These are phyloP conservation scores for Alternaria triticimaculans DNA, from an alignment of 2,329 filamentous ascomycete genomes.

Conservation along the genomic window DNA sequence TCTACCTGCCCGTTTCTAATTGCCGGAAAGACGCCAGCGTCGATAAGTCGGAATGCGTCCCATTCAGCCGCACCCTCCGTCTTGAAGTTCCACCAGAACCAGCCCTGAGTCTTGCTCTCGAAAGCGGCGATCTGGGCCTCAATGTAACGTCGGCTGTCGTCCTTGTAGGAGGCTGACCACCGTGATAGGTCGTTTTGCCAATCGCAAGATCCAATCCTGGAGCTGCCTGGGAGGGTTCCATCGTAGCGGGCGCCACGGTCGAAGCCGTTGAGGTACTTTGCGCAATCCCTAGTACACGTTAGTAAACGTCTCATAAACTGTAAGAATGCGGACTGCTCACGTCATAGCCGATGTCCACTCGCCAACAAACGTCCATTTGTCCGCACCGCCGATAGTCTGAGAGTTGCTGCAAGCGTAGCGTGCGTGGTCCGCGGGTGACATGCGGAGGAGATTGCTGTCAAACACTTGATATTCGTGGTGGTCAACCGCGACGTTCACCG, in stretches of 20 bases:
- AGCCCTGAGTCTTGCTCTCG: slow-evolving; percentile 59
- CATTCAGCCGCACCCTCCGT: slow-evolving; percentile 61
- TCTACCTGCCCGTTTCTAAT: slow-evolving; percentile 27
- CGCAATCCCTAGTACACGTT: slow-evolving; percentile 53
- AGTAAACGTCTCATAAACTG: neutral
- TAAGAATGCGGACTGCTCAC: neutral
- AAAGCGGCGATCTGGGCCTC: slow-evolving; percentile 62
- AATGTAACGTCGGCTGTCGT: slow-evolving; percentile 59
- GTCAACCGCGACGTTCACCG: slow-evolving; percentile 66
- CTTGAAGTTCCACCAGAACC: slow-evolving; percentile 68
- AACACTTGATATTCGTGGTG: slow-evolving; percentile 75
- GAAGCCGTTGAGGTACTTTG: slow-evolving; percentile 60
- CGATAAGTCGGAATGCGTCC: slow-evolving; percentile 59
- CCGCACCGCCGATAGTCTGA: slow-evolving; percentile 56
- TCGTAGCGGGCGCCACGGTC: slow-evolving; percentile 67
- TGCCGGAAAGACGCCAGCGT: slow-evolving; percentile 59
- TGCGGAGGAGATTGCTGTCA: slow-evolving; percentile 57
- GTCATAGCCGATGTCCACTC: slow-evolving; percentile 75
- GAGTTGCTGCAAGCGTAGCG: slow-evolving; percentile 63
- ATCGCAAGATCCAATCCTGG: slow-evolving; percentile 61
- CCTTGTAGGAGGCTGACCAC: slow-evolving; percentile 55
- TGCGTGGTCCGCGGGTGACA: slow-evolving; percentile 61
- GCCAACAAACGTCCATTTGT: slow-evolving; percentile 68
- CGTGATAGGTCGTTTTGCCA: slow-evolving; percentile 57
- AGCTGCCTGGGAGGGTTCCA: slow-evolving; percentile 58